Evolutionary conservation across 441 rosid genomes (phyloP).

Genomic region (Iberis amara): DNA sequence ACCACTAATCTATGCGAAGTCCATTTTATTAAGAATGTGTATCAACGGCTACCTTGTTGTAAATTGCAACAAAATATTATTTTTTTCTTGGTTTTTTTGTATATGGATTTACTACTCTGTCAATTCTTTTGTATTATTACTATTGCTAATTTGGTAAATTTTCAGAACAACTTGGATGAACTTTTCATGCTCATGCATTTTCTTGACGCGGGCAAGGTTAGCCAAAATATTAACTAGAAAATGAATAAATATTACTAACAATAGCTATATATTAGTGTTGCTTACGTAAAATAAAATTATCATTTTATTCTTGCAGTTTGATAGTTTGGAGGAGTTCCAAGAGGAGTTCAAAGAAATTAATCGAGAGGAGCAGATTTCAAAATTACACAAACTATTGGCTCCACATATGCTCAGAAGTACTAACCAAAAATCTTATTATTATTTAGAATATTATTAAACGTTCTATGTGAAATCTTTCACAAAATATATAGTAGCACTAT

Average conservation of each 20-base stretch:
- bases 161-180: conserved; percentile 92
- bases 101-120: neutral
- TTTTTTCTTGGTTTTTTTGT: neutral
- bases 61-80: too few species aligned
- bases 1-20: too few species aligned
- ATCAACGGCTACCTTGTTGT: too few species aligned
- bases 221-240: conserved; percentile 24
- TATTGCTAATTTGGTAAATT: conserved; percentile 25
- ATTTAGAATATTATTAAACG: too few species aligned
- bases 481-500: neutral
- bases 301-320: conserved; percentile 48
- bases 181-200: conserved; percentile 97
- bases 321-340: conserved; percentile 80
- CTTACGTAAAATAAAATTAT: too few species aligned
- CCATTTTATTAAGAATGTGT: too few species aligned
- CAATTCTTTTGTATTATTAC: neutral
- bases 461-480: neutral
- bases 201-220: conserved; percentile 90
- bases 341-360: conserved; percentile 82
- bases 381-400: conserved; percentile 82
- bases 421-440: conserved; percentile 18
- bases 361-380: conserved; percentile 81
- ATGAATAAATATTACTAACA: neutral
- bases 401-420: conserved; percentile 87
- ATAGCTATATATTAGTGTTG: neutral